phyloP scores from a whole-genome alignment of 2,329 filamentous ascomycete species.

The Neofusicoccum ribis region DNA sequence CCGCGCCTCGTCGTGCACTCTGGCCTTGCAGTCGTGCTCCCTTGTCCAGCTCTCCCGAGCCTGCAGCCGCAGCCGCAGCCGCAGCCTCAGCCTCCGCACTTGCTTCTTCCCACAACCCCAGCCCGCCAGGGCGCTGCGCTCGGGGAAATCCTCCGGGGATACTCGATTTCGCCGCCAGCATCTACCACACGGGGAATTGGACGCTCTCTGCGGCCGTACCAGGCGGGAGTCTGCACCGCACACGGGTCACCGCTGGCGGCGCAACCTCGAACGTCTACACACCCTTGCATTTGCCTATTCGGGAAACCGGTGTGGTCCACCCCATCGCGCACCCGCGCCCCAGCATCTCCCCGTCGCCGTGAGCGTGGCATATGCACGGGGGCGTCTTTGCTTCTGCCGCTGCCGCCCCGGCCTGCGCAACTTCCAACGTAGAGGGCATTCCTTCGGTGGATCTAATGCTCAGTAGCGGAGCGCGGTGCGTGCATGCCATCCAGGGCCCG shows the following conservation, averaged over 20 bases:
- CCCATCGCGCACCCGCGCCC: neutral
- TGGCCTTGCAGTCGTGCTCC: neutral
- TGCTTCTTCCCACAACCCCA: neutral
- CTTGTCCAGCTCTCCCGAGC: neutral
- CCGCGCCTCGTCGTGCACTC: neutral
- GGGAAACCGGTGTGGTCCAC: neutral
- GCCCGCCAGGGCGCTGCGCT: neutral
- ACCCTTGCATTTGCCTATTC: neutral
- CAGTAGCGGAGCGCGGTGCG: neutral
- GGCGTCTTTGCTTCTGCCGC: neutral
- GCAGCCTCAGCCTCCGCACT: neutral
- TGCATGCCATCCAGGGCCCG: neutral
- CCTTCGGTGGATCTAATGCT: neutral
- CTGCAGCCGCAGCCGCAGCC: too few species aligned
- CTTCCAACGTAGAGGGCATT: constrained; percentile 1
- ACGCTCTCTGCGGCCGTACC: neutral
- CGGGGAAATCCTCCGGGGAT: neutral
- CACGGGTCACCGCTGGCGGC: too few species aligned
- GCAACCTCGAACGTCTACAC: neutral
- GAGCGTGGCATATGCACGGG: neutral
- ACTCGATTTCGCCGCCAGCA: neutral
- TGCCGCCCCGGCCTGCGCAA: neutral
- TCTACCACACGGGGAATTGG: constrained; percentile 2
- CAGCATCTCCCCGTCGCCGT: neutral
- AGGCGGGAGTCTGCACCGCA: neutral